Base-by-base conservation (phyloP, 768 basidiomycete species). In the Suillus fuscotomentosus region DNA sequence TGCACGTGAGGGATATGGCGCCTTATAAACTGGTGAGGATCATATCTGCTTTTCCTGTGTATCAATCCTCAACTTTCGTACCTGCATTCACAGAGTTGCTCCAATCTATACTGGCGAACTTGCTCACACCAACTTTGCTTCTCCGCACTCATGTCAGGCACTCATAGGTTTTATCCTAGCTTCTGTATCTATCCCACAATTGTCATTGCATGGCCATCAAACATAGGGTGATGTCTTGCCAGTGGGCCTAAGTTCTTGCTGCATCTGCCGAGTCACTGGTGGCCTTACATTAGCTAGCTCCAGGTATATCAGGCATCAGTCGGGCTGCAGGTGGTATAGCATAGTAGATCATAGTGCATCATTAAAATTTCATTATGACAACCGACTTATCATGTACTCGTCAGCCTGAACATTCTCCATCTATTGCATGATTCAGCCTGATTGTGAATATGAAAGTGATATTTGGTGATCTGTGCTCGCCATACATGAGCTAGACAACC, bases 61-160 rank as follows among this genome's bases (percentile, higher is more conserved):
- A 86, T 63, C 85, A 88, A 38, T 90, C 91, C 0, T 71, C 76
- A 3, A 82, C 86, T 10, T 94, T 94, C 69, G 77, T 92, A n/a
- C 86, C 88, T 0, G 82, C 86, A 7, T 92, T 94, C 68, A 77
- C 77, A 9, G 77, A 79, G 24, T 75, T 90, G 14, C 78, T 94
- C 14, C 85, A 86, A 3, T 86, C 87, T 6, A 78, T 94, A 45
- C 77, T 93, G n/a, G 72, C 79, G 31, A 86, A 84, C 64, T 78
- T 94, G 20, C 82, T 91, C 9, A 88, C 87, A 3, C 82, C 85
- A 1, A 90, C 87, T 1, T 76, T 90, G 8, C 73, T 77, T n/a
- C 78, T 93, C 53, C 88, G 92, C 14, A 76, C 83, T 0, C 88
- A 90, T 89, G 88, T 54, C 86, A 91, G 68, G 91, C 92, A 0